These are phyloP conservation scores for Diospyros kaki DNA, from an alignment of 148 eudicot genomes.

Conservation along the genomic window DNA sequence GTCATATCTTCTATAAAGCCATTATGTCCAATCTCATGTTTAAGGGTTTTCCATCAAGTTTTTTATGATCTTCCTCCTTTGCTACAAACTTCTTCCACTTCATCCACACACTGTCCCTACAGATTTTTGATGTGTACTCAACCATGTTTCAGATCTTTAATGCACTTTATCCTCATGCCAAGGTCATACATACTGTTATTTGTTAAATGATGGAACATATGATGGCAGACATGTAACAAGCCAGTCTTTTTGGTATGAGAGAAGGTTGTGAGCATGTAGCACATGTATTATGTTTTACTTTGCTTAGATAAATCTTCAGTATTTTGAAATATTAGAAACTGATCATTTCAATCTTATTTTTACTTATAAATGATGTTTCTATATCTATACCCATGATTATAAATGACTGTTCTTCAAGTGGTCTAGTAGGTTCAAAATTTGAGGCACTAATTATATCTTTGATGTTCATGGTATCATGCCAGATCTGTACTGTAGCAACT, in stretches of 20 bases:
- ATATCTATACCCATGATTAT: background rate
- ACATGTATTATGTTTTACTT: background rate
- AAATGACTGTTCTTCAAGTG: conserved; percentile 5
- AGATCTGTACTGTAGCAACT: conserved; percentile 7
- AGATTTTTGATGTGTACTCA: background rate
- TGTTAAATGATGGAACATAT: background rate
- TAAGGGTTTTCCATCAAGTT: too few relatives aligned
- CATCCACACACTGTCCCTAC: too few relatives aligned
- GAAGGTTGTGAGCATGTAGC: background rate
- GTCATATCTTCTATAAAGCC: too few relatives aligned
- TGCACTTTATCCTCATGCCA: background rate
- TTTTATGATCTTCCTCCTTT: too few relatives aligned
- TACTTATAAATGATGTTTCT: background rate
- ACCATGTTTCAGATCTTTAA: background rate
- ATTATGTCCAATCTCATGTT: too few relatives aligned
- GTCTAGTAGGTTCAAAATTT: conserved; percentile 12
- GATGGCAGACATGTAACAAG: background rate
- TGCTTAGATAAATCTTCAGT: background rate
- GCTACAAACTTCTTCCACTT: too few relatives aligned
- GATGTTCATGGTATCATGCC: conserved; percentile 4
- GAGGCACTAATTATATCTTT: conserved; percentile 3
- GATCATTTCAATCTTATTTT: background rate
- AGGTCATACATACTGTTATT: background rate
- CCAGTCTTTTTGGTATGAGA: background rate
- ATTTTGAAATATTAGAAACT: background rate